A percentile compares a stretch with the other conserved stretches of the same genome.
Evolutionary conservation across 2,329 filamentous ascomycete species (phyloP).

Genomic region (Daldinia sp.): DNA sequence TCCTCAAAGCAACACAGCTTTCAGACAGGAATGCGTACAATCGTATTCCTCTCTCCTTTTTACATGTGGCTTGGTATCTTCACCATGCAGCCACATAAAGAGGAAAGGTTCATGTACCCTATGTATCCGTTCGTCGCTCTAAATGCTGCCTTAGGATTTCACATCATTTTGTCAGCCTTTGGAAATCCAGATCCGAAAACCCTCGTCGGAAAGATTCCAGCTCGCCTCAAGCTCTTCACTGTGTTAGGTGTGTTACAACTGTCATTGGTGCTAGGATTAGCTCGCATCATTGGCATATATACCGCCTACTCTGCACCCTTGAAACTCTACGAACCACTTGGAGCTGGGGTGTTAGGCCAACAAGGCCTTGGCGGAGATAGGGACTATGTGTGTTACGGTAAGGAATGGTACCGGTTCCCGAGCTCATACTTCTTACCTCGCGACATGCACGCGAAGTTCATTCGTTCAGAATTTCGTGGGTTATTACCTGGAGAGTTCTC

Average conservation of each 20-base stretch:
- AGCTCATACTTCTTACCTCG: conserved; percentile 90
- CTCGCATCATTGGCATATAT: conserved; percentile 81
- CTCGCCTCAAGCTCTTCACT: conserved; percentile 76
- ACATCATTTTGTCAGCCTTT: conserved; percentile 81
- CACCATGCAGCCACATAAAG: conserved; percentile 93
- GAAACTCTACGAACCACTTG: conserved; percentile 75
- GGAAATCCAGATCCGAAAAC: conserved; percentile 77
- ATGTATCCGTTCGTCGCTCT: conserved; percentile 90
- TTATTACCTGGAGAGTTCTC: conserved; percentile 91
- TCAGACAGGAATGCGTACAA: conserved; percentile 77
- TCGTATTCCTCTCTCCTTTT: conserved; percentile 86
- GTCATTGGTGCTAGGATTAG: conserved; percentile 73
- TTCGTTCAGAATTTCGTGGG: conserved; percentile 90
- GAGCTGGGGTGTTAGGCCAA: conserved; percentile 62
- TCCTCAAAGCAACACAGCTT: conserved; percentile 71
- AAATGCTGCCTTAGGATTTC: conserved; percentile 86
- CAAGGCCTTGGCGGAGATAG: conserved; percentile 67
- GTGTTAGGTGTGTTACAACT: conserved; percentile 72
- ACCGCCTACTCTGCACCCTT: conserved; percentile 87
- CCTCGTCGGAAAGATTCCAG: conserved; percentile 77
- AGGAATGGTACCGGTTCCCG: conserved; percentile 98
- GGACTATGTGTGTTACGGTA: conserved; percentile 86
- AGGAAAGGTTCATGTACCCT: conserved; percentile 99
- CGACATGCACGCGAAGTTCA: conserved; percentile 87
- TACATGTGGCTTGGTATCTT: conserved; percentile 97